Evolutionary conservation across 2,329 filamentous ascomycete species (phyloP).

Genomic region (Colletotrichum plurivorum): DNA sequence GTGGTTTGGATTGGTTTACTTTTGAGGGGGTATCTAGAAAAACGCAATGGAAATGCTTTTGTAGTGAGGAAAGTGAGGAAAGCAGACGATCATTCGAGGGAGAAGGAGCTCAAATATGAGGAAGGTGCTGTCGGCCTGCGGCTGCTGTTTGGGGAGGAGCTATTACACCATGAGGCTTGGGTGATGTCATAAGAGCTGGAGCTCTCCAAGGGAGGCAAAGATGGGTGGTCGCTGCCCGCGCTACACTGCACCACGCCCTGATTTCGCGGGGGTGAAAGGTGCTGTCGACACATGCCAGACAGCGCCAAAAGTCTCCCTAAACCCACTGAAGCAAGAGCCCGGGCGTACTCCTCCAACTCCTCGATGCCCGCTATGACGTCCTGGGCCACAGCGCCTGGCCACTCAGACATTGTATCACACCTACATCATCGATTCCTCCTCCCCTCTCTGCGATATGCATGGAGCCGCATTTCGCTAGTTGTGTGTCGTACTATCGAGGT

Average conservation of each 20-base stretch:
- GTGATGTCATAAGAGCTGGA: slow-evolving; percentile 32
- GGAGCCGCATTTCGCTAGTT: background rate
- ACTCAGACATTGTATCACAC: slow-evolving; percentile 39
- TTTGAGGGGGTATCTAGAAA: background rate
- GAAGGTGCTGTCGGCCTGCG: background rate
- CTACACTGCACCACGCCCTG: background rate
- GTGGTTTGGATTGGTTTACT: background rate
- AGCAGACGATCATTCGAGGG: accelerated
- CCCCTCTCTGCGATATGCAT: background rate
- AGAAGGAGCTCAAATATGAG: slow-evolving; percentile 3
- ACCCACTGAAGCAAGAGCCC: slow-evolving; percentile 3
- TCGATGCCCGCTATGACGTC: slow-evolving; percentile 38
- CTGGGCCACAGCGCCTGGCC: slow-evolving; percentile 23
- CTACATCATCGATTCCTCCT: slow-evolving; percentile 37
- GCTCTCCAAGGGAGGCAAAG: slow-evolving; percentile 7
- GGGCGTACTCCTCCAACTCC: too few relatives aligned
- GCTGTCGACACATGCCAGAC: background rate
- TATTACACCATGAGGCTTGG: slow-evolving; percentile 19
- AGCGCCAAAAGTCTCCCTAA: background rate
- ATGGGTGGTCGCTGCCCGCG: background rate
- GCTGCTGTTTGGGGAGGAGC: background rate
- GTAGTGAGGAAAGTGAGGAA: background rate
- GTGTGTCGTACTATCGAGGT: slow-evolving; percentile 5
- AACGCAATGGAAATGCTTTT: background rate
- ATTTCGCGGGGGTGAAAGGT: slow-evolving; percentile 2